A percentile compares a stretch with the other conserved stretches of the same genome.
Conservation (phyloP, 768 basidiomycete genomes). For the Omphalotus guepiniiformis region DNA sequence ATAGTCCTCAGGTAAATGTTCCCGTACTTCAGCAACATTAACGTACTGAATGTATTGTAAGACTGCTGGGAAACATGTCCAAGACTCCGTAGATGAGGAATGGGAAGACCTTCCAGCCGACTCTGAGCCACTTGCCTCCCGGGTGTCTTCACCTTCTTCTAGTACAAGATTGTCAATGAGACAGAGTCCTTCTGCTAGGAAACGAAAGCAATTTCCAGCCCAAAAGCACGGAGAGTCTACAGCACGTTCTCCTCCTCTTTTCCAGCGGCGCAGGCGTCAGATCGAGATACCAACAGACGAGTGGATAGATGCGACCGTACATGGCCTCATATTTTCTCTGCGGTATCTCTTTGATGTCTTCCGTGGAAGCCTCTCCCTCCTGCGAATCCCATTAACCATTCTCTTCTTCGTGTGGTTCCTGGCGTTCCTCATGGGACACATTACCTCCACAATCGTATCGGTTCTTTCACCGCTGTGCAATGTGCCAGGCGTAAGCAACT, state of each 20-base stretch:
- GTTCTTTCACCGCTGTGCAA: constrained; percentile 57
- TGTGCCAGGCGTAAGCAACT: constrained; percentile 53
- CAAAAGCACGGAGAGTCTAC: too few relatives aligned
- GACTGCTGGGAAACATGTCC: too few relatives aligned
- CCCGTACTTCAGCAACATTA: too few relatives aligned
- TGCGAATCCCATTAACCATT: constrained; percentile 54
- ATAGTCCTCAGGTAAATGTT: too few relatives aligned
- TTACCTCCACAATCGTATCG: constrained; percentile 39
- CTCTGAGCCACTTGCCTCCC: constrained; percentile 9
- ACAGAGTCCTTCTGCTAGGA: constrained; percentile 5
- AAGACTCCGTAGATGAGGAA: constrained; percentile 19
- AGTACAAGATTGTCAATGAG: neutral
- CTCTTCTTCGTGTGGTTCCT: constrained; percentile 50
- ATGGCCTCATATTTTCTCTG: constrained; percentile 16
- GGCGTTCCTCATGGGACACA: constrained; percentile 34
- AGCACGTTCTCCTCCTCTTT: too few relatives aligned
- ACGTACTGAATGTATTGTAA: too few relatives aligned
- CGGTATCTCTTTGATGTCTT: constrained; percentile 47
- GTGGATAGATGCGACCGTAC: neutral
- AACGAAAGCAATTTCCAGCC: constrained; percentile 12
- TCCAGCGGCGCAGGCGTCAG: too few relatives aligned
- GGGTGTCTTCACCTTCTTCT: constrained; percentile 2
- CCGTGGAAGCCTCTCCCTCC: constrained; percentile 39
- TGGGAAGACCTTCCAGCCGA: constrained; percentile 19
- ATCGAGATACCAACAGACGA: constrained; percentile 9